Conservation (phyloP, 257 asterid genomes). For the Solanum dulcamara region DNA sequence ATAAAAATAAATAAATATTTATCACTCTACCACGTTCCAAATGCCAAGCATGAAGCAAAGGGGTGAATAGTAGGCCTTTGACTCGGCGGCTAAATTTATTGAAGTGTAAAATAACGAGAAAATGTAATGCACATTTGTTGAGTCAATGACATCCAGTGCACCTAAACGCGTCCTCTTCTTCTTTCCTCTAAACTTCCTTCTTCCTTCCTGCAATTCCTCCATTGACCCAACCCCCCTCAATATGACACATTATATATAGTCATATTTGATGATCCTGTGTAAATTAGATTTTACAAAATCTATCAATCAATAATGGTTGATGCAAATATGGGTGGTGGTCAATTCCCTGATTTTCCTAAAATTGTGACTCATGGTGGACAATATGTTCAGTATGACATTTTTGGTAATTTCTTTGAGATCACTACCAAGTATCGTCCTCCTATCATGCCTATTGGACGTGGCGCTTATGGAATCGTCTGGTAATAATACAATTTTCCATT, state of each 20-base stretch:
- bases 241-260: background rate
- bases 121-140: background rate
- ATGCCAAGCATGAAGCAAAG: background rate
- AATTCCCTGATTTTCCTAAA: slow-evolving; percentile 65
- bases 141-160: background rate
- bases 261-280: background rate
- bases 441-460: slow-evolving; percentile 93
- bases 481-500: background rate
- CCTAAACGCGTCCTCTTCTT: background rate
- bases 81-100: background rate
- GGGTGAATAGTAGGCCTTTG: background rate
- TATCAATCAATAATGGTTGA: slow-evolving; percentile 21
- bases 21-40: too few relatives aligned
- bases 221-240: background rate
- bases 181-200: background rate
- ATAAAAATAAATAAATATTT: too few relatives aligned
- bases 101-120: background rate
- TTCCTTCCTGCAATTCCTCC: background rate
- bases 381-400: slow-evolving; percentile 60
- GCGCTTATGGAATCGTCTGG: slow-evolving; percentile 99
- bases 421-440: slow-evolving; percentile 77
- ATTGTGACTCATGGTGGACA: slow-evolving; percentile 65
- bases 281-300: background rate
- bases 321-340: slow-evolving; percentile 30
- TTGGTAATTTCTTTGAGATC: slow-evolving; percentile 68